Conservation (phyloP, 345 rosid species). For the Firmiana major region DNA sequence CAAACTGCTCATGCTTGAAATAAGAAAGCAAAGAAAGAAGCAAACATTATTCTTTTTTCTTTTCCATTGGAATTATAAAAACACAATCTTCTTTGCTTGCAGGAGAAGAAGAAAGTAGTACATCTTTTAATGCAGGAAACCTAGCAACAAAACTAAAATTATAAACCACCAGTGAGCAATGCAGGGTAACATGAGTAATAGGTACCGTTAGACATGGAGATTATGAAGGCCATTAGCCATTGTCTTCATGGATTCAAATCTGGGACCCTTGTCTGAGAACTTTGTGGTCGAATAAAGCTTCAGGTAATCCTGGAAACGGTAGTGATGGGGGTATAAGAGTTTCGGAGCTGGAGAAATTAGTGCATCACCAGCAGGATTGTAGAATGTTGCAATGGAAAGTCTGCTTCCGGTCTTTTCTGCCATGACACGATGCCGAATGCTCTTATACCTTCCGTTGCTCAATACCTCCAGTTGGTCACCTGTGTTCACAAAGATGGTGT, state of each 20-base stretch:
- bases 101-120: background rate
- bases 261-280: conserved; percentile 62
- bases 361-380: conserved; percentile 80
- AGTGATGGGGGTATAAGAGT: conserved; percentile 62
- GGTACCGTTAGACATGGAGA: too few species aligned
- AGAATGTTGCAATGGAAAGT: conserved; percentile 85
- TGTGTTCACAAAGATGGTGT: conserved; percentile 64
- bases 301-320: conserved; percentile 66
- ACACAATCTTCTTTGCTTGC: background rate
- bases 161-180: background rate
- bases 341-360: conserved; percentile 64
- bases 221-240: conserved; percentile 26
- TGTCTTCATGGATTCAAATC: conserved; percentile 66
- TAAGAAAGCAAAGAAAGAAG: background rate
- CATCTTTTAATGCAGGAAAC: conserved; percentile 9
- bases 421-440: conserved; percentile 78
- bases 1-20: background rate
- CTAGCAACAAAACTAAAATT: conserved; percentile 11
- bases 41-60: background rate
- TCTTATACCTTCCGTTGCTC: conserved; percentile 77
- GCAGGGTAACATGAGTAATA: too few species aligned
- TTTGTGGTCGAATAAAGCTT: conserved; percentile 69
- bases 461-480: conserved; percentile 88
- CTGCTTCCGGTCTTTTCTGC: conserved; percentile 69
- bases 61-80: conserved; percentile 15